Base-by-base conservation (phyloP, 169 alveolate species). In the Theileria luwenshuni region DNA sequence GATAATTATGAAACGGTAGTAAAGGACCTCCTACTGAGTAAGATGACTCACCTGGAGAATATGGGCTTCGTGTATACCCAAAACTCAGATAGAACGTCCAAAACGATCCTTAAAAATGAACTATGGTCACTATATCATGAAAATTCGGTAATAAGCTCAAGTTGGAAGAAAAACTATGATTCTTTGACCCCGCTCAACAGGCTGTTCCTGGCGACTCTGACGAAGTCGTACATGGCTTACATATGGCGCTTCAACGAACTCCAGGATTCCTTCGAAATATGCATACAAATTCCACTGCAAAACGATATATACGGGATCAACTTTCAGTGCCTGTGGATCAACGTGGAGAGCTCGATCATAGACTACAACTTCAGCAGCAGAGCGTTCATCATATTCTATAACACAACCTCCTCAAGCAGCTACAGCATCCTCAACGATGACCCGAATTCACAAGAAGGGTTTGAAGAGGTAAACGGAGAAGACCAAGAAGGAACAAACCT, bases 241-340 rank as follows among this genome's bases (percentile, higher is more conserved):
- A 51, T 79, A 7, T 79, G 87, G 87, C 76, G 83, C 3, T 68
- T 41, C 28, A 68, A 68, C 23, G 65, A 35, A 19, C 23, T 51
- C 8, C 25, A 68, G 74, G 76, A 68, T n/a, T 68, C 76, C 1
- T 68, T 68, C 35, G 76, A 68, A n/a, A 51, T 68, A 15, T 68
- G 76, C 43, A 51, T 68, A n/a, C 63, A 68, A 19, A 51, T 68
- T 17, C 42, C 76, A 28, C 65, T 68, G 19, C 65, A 51, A 49
- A 51, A 35, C 32, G 56, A 17, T 21, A 38, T 21, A n/a, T 51
- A 68, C 63, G 30, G 27, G 21, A 48, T 51, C n/a, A 51, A 68
- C 35, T 51, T 68, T 21, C 76, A 68, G 30, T 68, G 76, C 56
- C 56, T 64, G 32, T 79, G 87, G 87, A 52, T 79, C 28, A 75